These are phyloP conservation scores for Lanzia echinophila DNA, from an alignment of 2,329 filamentous ascomycete genomes.

Conservation along the genomic window DNA sequence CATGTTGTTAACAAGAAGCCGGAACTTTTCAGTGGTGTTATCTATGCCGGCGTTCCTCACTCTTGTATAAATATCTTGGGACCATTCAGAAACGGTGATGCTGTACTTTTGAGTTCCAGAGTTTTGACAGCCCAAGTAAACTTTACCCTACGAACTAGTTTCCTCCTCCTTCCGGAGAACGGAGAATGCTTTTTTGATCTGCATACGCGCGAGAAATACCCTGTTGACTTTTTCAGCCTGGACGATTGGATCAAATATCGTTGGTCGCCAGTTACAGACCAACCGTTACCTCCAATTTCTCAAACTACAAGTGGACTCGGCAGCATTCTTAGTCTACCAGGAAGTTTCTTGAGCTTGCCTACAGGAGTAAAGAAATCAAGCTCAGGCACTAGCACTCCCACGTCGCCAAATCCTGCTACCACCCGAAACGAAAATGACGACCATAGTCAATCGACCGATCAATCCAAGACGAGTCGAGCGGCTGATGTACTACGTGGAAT, in stretches of 20 bases:
- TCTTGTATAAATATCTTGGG: conserved; percentile 88
- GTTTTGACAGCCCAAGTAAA: conserved; percentile 90
- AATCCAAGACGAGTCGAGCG: conserved; percentile 22
- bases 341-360: conserved; percentile 28
- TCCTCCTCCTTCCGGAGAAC: conserved; percentile 76
- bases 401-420: conserved; percentile 13
- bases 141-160: conserved; percentile 83
- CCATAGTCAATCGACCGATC: conserved; percentile 9
- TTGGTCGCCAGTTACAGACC: conserved; percentile 68
- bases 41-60: conserved; percentile 80
- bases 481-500: conserved; percentile 21
- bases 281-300: conserved; percentile 50
- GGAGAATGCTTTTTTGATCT: conserved; percentile 79
- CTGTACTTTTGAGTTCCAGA: conserved; percentile 80
- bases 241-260: conserved; percentile 74
- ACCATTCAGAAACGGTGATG: conserved; percentile 84
- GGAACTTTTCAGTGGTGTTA: conserved; percentile 75
- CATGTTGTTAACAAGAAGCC: conserved; percentile 82
- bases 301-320: conserved; percentile 31
- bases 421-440: conserved; percentile 24
- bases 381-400: conserved; percentile 1
- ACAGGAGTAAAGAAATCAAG: conserved; percentile 24
- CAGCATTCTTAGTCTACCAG: conserved; percentile 32
- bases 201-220: conserved; percentile 70
- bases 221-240: conserved; percentile 75